Base-by-base conservation (phyloP, 1,284 basidiomycete species). In the Acaromyces ingoldii region DNA sequence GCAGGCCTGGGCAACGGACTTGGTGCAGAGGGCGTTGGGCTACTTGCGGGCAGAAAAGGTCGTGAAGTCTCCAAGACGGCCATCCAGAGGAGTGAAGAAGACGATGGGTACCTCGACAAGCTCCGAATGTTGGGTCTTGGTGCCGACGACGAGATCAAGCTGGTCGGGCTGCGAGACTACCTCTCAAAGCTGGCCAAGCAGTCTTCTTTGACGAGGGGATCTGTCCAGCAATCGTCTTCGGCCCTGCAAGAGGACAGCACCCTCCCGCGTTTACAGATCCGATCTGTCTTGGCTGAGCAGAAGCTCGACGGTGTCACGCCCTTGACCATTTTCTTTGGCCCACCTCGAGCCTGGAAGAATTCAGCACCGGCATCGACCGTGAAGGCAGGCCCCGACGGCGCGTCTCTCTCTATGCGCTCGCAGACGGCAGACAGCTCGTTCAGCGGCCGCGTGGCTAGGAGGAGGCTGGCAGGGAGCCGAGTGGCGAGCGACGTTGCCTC, bases 301-400 rank as follows among this genome's bases (percentile, higher is more conserved):
- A 89, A 71, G 82, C 92, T 37, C 85, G 63, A 74, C 13, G 67
- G 87, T 3, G 87, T 96, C n/a, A 88, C 91, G 0, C 91, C 91
- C 4, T 90, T 91, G 58, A 98, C 92, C 0, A 87, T 98, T 21
- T 97, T 99, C 77, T 81, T 98, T 63, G n/a, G n/a, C n/a, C n/a
- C n/a, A n/a, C n/a, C n/a, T n/a, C n/a, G n/a, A n/a, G n/a, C n/a
- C n/a, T n/a, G n/a, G n/a, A n/a, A n/a, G n/a, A 89, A 84, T 33
- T 38, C 59, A 25, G 19, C 17, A 13, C 24, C 58, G 1, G 57
- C 57, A 5, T 67, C 65, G 1, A n/a, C n/a, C n/a, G n/a, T n/a
- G n/a, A n/a, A n/a, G n/a, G n/a, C n/a, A n/a, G n/a, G n/a, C n/a
- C n/a, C n/a, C n/a, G n/a, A n/a, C n/a, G n/a, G n/a, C n/a, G n/a